Evolutionary conservation across 768 basidiomycete species (phyloP), one percentile per base, ranked within the genome.

Genomic region (Wakefieldia striispora): DNA sequence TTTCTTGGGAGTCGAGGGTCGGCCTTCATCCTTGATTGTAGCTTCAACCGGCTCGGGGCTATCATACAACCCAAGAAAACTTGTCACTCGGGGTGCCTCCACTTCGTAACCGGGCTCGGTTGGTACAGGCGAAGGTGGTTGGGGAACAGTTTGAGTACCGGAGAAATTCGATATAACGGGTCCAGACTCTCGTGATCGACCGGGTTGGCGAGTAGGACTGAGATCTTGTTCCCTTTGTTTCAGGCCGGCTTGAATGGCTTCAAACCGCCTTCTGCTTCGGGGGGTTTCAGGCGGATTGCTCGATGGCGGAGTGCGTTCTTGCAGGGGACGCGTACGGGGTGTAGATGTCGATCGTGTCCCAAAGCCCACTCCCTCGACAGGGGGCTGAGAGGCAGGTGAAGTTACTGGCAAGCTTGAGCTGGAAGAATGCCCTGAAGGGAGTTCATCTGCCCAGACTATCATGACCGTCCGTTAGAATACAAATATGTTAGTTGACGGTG

Each of bases 401-500:
- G 16, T 6, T 33, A 7, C 16, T 33, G 14, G 33, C 12, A 41
- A 45, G 10, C 10, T 29, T 26, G 55, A 17, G 31, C 33, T 29
- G 13, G 35, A 19, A 34, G 37, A 19, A 40, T 16, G 41, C 16
- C 7, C 46, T 36, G 53, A 48, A 16, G 46, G 55, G 23, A 56
- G 57, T 17, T 64, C 55, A 34, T 73, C 65, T 34, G 60, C 70
- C 73, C 72, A 74, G 16, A 39, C 72, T 74, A 37, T 14, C 26
- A 37, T 9, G 24, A 37, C 40, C 35, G 41, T 6, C 13, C 34
- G 26, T 40, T 38, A 27, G 35, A 21, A 27, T 17, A 29, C 4
- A 12, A 38, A 20, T 39, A 27, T 35, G 23, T 36, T 19, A 16
- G 35, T 35, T 13, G 6, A 37, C 23, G 23, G 49, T 17, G 19